Conservation (phyloP, 768 basidiomycete genomes). For the Pholiota conissans region DNA sequence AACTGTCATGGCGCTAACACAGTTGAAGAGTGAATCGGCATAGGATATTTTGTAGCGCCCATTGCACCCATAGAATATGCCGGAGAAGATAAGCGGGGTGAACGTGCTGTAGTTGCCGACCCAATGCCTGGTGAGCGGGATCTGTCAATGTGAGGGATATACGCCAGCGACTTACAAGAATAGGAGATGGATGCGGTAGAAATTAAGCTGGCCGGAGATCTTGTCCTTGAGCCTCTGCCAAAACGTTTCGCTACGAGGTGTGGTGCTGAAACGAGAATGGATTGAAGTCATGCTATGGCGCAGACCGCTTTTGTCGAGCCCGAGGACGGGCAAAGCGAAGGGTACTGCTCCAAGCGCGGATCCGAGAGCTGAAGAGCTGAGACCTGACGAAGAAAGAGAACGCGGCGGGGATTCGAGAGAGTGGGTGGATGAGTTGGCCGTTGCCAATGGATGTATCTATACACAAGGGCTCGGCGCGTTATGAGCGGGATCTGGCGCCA, state of each 20-base stretch:
- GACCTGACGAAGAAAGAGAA: neutral
- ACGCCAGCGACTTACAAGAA: conserved; percentile 50
- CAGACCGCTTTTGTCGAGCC: neutral
- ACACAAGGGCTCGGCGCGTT: neutral
- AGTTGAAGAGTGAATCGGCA: conserved; percentile 77
- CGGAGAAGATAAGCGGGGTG: conserved; percentile 77
- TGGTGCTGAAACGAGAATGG: conserved; percentile 4
- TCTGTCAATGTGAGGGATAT: neutral
- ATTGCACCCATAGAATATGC: conserved; percentile 83
- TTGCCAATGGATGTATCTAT: neutral
- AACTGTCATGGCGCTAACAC: conserved; percentile 75
- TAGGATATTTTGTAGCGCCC: conserved; percentile 69
- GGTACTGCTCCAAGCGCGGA: neutral
- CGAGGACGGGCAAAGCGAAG: neutral
- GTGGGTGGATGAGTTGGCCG: neutral
- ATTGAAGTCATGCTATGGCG: conserved; percentile 19
- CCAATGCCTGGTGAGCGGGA: conserved; percentile 9
- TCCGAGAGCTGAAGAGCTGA: neutral
- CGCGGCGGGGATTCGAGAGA: neutral
- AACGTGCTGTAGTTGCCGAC: conserved; percentile 51
- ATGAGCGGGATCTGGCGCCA: neutral
- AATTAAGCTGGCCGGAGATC: conserved; percentile 57
- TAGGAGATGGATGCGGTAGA: conserved; percentile 62
- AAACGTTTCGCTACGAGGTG: conserved; percentile 5
- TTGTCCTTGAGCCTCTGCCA: conserved; percentile 21